A percentile compares a stretch with the other conserved stretches of the same genome.
These are phyloP conservation scores for Candida methanosorbosa DNA, from an alignment of 805 yeast genomes.

Conservation along the genomic window DNA sequence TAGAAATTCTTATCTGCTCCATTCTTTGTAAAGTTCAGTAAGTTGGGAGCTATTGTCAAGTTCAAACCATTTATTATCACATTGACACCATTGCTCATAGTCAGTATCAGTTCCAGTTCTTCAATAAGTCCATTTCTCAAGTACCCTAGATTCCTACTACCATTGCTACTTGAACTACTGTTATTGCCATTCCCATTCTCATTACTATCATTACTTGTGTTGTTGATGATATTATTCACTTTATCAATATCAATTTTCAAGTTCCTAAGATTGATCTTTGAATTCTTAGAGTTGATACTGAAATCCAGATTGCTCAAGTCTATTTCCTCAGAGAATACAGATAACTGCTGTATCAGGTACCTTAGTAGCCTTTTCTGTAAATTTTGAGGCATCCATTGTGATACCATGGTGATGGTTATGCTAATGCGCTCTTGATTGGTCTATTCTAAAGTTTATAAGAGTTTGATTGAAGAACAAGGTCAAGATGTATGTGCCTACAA, in stretches of 20 bases:
- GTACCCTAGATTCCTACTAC: too few relatives aligned
- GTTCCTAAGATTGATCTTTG: slow-evolving; percentile 43
- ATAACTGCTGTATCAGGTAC: slow-evolving; percentile 72
- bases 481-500: too few relatives aligned
- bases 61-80: slow-evolving; percentile 50
- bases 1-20: too few relatives aligned
- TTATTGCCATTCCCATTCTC: too few relatives aligned
- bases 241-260: slow-evolving; percentile 68
- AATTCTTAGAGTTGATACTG: slow-evolving; percentile 48
- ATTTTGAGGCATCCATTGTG: slow-evolving; percentile 74
- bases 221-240: too few relatives aligned
- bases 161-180: too few relatives aligned
- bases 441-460: too few relatives aligned
- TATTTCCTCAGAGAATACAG: slow-evolving; percentile 72
- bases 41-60: slow-evolving; percentile 36
- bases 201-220: too few relatives aligned
- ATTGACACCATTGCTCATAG: slow-evolving; percentile 63
- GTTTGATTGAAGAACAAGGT: too few relatives aligned
- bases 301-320: slow-evolving; percentile 79
- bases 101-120: slow-evolving; percentile 46
- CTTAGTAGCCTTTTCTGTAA: slow-evolving; percentile 74
- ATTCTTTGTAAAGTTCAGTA: slow-evolving; percentile 21
- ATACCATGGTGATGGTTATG: slow-evolving; percentile 9
- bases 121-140: slow-evolving; percentile 55
- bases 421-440: too few relatives aligned